A percentile compares a stretch with the other conserved stretches of the same genome.
Conservation (phyloP, 106 monocot species). For the Apostasia shenzhenica region DNA sequence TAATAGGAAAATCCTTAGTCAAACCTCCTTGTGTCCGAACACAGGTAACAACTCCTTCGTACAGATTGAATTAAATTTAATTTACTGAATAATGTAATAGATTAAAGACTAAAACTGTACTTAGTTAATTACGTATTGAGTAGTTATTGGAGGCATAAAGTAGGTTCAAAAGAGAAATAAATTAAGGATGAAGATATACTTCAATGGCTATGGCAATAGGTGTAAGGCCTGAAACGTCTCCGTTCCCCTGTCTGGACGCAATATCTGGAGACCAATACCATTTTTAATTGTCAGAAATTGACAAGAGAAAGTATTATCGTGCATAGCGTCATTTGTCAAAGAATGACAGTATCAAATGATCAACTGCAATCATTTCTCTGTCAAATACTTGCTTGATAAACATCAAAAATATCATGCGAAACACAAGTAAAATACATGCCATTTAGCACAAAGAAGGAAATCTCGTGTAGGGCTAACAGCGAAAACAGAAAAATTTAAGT, state of each 20-base stretch:
- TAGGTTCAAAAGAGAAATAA: background rate
- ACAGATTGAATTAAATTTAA: too few species aligned
- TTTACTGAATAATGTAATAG: background rate
- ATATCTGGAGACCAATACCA: conserved; percentile 35
- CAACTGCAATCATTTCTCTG: background rate
- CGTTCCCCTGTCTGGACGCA: conserved; percentile 55
- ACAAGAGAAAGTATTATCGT: too few species aligned
- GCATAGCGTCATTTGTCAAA: too few species aligned
- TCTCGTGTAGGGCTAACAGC: too few species aligned
- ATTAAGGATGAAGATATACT: conserved; percentile 20
- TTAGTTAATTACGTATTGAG: background rate
- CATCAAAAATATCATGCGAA: too few species aligned
- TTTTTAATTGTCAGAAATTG: background rate
- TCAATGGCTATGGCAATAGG: conserved; percentile 72
- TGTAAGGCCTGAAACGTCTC: conserved; percentile 52
- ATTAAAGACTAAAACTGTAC: background rate
- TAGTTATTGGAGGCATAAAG: background rate
- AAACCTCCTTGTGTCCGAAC: too few species aligned
- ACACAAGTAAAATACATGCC: too few species aligned
- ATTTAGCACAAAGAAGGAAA: too few species aligned
- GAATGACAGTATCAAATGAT: background rate
- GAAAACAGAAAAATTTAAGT: too few species aligned
- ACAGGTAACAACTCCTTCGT: too few species aligned
- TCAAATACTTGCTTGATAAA: too few species aligned
- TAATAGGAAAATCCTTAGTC: too few species aligned